Conservation (phyloP, 768 basidiomycete genomes). For the Russula compacta region DNA sequence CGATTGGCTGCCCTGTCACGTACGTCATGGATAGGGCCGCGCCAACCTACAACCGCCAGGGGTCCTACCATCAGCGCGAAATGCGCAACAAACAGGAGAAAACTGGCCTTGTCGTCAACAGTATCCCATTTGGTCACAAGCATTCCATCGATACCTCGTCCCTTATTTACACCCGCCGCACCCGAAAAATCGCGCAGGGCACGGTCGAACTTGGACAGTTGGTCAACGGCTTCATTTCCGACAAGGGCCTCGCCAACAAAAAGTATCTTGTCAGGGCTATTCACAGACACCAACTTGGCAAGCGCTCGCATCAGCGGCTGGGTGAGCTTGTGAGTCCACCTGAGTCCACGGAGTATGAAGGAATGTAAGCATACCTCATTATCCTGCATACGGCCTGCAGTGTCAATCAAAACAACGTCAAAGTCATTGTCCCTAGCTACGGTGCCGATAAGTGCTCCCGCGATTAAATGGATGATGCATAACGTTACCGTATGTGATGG, state of each 20-base stretch:
- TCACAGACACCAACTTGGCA: slow-evolving; percentile 94
- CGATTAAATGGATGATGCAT: background rate
- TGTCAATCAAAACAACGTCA: slow-evolving; percentile 96
- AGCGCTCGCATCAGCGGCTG: slow-evolving; percentile 95
- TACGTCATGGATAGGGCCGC: slow-evolving; percentile 99
- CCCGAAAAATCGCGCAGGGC: slow-evolving; percentile 88
- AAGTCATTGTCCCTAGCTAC: slow-evolving; percentile 82
- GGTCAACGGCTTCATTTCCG: slow-evolving; percentile 98
- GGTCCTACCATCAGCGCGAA: background rate
- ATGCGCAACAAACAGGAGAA: background rate
- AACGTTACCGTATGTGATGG: slow-evolving; percentile 73
- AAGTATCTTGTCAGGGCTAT: slow-evolving; percentile 93
- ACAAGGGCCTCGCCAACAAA: slow-evolving; percentile 98
- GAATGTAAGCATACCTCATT: slow-evolving; percentile 61
- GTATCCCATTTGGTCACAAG: slow-evolving; percentile 99
- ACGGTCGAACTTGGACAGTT: slow-evolving; percentile 92
- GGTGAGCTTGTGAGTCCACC: background rate
- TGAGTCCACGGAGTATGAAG: slow-evolving; percentile 3
- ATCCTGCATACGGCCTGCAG: slow-evolving; percentile 98
- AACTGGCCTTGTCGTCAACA: slow-evolving; percentile 84
- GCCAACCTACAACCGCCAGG: slow-evolving; percentile 57
- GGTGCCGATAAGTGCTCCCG: background rate
- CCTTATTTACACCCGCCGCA: slow-evolving; percentile 44
- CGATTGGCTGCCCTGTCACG: slow-evolving; percentile 95
- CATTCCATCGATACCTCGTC: slow-evolving; percentile 96